A percentile compares a stretch with the other conserved stretches of the same genome.
Conservation (phyloP, 2,329 filamentous ascomycete genomes). For the Aspergillus ochraceus region DNA sequence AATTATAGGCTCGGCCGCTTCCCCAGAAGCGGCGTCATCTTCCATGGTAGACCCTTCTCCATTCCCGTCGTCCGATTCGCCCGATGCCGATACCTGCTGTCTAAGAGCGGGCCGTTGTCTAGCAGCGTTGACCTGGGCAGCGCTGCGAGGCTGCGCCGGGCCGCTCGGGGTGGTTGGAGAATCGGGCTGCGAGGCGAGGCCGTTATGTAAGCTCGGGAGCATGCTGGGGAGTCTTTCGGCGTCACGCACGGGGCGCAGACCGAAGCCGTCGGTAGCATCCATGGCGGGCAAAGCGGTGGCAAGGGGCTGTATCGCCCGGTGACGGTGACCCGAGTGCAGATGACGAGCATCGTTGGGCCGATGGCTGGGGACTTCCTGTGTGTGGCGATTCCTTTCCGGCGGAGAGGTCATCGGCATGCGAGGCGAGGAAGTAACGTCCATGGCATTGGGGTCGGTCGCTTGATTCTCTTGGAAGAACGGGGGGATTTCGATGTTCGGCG, state of each 20-base stretch:
- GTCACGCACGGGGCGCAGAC: slow-evolving; percentile 75
- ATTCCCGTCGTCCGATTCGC: slow-evolving; percentile 82
- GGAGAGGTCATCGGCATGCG: slow-evolving; percentile 69
- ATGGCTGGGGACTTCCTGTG: slow-evolving; percentile 53
- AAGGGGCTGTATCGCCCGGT: slow-evolving; percentile 65
- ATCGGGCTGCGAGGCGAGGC: slow-evolving; percentile 82
- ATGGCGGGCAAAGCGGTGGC: slow-evolving; percentile 66
- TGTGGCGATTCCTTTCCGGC: slow-evolving; percentile 67
- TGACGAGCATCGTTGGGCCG: slow-evolving; percentile 42
- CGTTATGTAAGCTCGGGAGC: slow-evolving; percentile 66
- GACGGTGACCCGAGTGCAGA: slow-evolving; percentile 48
- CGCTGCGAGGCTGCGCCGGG: slow-evolving; percentile 59
- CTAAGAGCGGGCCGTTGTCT: slow-evolving; percentile 80
- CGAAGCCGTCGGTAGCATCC: slow-evolving; percentile 70
- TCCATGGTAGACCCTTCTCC: slow-evolving; percentile 77
- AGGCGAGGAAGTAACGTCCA: slow-evolving; percentile 63
- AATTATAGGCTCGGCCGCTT: slow-evolving; percentile 66
- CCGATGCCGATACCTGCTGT: slow-evolving; percentile 83
- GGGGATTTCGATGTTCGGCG: slow-evolving; percentile 79
- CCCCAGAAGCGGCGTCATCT: slow-evolving; percentile 56
- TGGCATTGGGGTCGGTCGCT: slow-evolving; percentile 51
- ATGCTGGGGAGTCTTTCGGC: slow-evolving; percentile 81
- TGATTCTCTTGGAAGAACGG: slow-evolving; percentile 52
- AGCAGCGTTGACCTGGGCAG: slow-evolving; percentile 55
- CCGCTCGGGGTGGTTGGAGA: slow-evolving; percentile 84